Evolutionary conservation across 148 eudicot genomes (phyloP), one percentile per base, ranked within the genome.

Genomic region (Rhododendron vialii): DNA sequence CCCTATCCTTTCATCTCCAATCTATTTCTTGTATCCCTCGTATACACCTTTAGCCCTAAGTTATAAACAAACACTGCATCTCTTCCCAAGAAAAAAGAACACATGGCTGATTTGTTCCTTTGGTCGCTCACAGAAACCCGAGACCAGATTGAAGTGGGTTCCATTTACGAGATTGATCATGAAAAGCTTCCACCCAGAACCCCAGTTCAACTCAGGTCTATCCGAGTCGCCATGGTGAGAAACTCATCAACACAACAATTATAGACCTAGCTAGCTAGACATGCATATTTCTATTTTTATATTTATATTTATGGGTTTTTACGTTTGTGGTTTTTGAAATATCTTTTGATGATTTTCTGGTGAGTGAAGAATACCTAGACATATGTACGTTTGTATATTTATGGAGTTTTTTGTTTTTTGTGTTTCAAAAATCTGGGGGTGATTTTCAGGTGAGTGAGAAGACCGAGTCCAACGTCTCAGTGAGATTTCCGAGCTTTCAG

Each of bases 161-260:
- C 89, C 22, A 74, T 92, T 48, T 94, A 92, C 88, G 91, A 89
- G 92, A 69, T 97, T 67, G 87, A 94, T 90, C 98, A 92, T 78
- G 78, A 89, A 0, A 89, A 90, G 69, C 89, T 92, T 3, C 93
- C 96, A 4, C 85, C 87, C 15, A 85, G 87, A 71, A 83, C 92
- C 69, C 94, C 96, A 48, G 77, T 83, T 91, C 94, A 90, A 38
- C 90, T 97, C n/a, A 84, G 63, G 86, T 89, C 90, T 83, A 90
- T 93, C 81, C 88, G 93, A 84, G 92, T 91, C 59, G 99, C 92
- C 53, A 92, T 95, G 93, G 99, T 95, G 85, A 5, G 53, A 83
- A 61, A 38, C 24, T 28, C 11, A 82, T 43, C 80, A 5, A 38
- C 5, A 20, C 7, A 36, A 10, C 3, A 20, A 33, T 30, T 57